Conservation (phyloP, 805 yeast species). For the Saccharomycopsis schoenii region DNA sequence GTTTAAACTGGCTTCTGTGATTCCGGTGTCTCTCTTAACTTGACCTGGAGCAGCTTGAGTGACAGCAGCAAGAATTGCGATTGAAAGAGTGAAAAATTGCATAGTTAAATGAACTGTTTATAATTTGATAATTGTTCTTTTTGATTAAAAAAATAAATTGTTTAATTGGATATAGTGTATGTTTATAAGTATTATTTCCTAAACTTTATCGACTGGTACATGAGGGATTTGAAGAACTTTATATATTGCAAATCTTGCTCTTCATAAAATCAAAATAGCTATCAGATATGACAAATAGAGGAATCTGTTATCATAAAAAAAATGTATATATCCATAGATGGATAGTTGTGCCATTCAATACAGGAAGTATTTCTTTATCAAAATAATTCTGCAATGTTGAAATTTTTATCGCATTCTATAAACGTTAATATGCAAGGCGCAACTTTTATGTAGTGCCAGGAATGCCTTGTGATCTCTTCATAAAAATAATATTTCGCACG, state of each 20-base stretch:
- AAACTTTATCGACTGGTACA: not conserved
- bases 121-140: too few species aligned
- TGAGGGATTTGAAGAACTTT: not conserved
- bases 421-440: not conserved
- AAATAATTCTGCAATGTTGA: not conserved
- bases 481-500: not conserved
- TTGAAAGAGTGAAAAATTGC: slow-evolving; percentile 2
- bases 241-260: not conserved
- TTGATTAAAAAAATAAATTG: not conserved
- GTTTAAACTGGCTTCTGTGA: slow-evolving; percentile 8
- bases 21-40: slow-evolving; percentile 1
- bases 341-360: not conserved
- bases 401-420: not conserved
- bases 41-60: slow-evolving; percentile 1
- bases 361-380: not conserved
- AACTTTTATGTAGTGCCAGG: not conserved
- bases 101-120: not conserved
- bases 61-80: not conserved
- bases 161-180: not conserved
- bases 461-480: not conserved
- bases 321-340: not conserved
- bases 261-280: too few species aligned
- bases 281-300: not conserved
- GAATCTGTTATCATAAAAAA: not conserved
- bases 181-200: too few species aligned